Conservation (phyloP, 2,329 filamentous ascomycete genomes). For the Coleophoma cylindrospora region DNA sequence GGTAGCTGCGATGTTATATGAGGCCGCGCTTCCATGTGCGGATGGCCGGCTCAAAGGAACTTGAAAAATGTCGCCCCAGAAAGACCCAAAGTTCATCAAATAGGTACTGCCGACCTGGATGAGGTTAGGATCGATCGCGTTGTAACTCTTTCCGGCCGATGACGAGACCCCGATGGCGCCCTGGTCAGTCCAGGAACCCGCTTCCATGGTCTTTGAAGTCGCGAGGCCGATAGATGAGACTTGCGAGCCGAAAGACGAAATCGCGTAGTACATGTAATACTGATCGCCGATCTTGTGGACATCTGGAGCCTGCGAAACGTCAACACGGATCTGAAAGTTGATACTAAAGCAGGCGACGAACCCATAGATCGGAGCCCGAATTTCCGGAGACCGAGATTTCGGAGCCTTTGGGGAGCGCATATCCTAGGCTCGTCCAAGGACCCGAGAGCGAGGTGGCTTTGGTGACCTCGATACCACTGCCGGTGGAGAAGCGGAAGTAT, state of each 20-base stretch:
- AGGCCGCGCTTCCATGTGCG: constrained; percentile 18
- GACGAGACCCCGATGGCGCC: constrained; percentile 47
- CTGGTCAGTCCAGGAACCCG: constrained; percentile 46
- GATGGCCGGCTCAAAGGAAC: constrained; percentile 37
- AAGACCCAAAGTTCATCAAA: constrained; percentile 58
- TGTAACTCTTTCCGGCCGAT: constrained; percentile 37
- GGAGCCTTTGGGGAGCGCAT: constrained; percentile 32
- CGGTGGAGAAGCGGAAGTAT: constrained; percentile 39
- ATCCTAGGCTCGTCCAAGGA: constrained; percentile 37
- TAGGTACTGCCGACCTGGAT: constrained; percentile 34
- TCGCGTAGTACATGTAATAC: constrained; percentile 53
- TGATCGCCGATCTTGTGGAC: constrained; percentile 38
- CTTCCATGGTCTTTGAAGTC: constrained; percentile 7
- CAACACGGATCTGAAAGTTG: neutral
- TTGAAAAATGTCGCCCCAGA: constrained; percentile 60
- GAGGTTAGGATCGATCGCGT: constrained; percentile 53
- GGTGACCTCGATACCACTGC: constrained; percentile 33
- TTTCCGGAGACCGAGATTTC: constrained; percentile 35
- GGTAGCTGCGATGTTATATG: constrained; percentile 46
- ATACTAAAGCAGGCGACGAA: neutral
- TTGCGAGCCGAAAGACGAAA: constrained; percentile 47
- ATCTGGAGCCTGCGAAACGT: constrained; percentile 42
- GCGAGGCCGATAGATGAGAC: constrained; percentile 43
- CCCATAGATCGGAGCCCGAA: neutral
- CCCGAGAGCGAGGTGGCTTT: constrained; percentile 32